Evolutionary conservation across 371 early-diverging fungal genomes (phyloP), one percentile per base, ranked within the genome.

Genomic region (Mortierella sp.): DNA sequence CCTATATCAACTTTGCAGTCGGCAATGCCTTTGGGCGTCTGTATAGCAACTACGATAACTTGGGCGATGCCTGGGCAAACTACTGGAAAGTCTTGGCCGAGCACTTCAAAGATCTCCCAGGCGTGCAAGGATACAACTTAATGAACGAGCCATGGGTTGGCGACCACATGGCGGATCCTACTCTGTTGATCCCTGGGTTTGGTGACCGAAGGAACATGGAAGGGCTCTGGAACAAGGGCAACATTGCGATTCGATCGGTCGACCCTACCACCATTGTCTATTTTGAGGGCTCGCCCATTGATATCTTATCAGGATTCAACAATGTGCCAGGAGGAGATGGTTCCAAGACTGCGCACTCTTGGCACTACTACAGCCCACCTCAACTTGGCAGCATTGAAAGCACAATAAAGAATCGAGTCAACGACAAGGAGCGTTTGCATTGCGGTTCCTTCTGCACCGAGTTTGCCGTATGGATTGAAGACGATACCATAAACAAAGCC

Each of bases 81-180:
- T 88, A 84, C 56, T 88, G 86, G 86, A 70, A 67, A 43, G 64
- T 53, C 2, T 80, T 88, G 9, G 82, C 84, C 0, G 49, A 61
- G 24, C 78, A 79, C 30, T 86, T 83, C 56, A 61, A 53, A 2
- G 56, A 52, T 5, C 62, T 80, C 0, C 71, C 71, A 30, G 85
- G 86, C 54, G 72, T 88, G 14, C 70, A 85, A 50, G 88, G 88
- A 0, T 88, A 88, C 56, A 83, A 88, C 49, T 51, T 88, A 34
- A 80, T 88, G 58, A 88, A 88, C 48, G 88, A 84, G 50, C 85
- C 85, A 1, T 85, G 84, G 84, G 83, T 82, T 0, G 85, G 85
- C 17, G 83, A 83, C 50, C 70, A 76, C 8, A 79, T 72, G 58
- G 75, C 82, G 1, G 70, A 83, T 24, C 82, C 81, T 3, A 65